These are phyloP conservation scores for Fusarium chaquense DNA, from an alignment of 2,329 filamentous ascomycete genomes.

Conservation along the genomic window DNA sequence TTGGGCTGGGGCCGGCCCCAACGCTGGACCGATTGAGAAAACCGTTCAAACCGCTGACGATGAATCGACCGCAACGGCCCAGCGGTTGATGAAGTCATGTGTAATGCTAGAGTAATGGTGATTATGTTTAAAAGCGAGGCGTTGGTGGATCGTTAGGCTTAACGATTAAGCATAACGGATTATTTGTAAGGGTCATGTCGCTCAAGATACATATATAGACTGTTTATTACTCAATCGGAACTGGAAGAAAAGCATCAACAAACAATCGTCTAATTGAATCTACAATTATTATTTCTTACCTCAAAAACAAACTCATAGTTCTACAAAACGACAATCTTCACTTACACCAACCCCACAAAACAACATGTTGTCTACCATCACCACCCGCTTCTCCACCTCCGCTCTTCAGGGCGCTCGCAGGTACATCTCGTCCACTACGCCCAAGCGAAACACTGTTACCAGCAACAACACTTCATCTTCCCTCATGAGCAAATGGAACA, in stretches of 20 bases:
- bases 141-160: constrained; percentile 26
- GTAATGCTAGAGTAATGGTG: constrained; percentile 13
- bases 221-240: not conserved
- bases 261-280: not conserved
- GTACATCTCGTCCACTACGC: constrained; percentile 43
- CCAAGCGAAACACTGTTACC: constrained; percentile 21
- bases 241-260: constrained; percentile 9
- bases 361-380: constrained; percentile 39
- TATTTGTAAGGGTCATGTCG: not conserved
- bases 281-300: not conserved
- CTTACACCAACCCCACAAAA: not conserved
- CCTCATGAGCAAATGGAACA: constrained; percentile 42
- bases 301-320: not conserved
- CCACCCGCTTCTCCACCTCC: constrained; percentile 36
- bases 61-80: constrained; percentile 57
- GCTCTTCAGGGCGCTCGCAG: constrained; percentile 25
- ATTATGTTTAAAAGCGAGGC: constrained; percentile 18
- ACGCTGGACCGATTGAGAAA: constrained; percentile 64
- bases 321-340: not conserved
- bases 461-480: not conserved
- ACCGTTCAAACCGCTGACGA: constrained; percentile 69
- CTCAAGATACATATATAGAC: constrained; percentile 26
- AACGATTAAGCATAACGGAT: constrained; percentile 45
- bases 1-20: constrained; percentile 59
- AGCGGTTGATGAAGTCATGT: constrained; percentile 24